Base-by-base conservation (phyloP, 1,284 basidiomycete species). In the Tremellales sp. region DNA sequence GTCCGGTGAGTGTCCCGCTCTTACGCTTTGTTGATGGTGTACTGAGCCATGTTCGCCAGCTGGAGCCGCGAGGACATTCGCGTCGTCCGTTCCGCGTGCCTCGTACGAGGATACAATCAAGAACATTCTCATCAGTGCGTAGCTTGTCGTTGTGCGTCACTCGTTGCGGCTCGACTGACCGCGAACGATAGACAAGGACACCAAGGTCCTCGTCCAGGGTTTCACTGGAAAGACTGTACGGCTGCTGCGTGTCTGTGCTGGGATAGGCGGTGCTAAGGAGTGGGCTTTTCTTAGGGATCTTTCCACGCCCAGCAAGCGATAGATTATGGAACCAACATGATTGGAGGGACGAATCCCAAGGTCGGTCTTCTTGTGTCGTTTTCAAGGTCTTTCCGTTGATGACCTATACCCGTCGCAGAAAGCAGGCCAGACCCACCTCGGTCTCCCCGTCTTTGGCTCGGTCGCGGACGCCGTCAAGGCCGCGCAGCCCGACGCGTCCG, bases 231-330 rank as follows among this genome's bases (percentile, higher is more conserved):
- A 97, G 84, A 98, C 94, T 53, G 92, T 89, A 58, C 16, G 18
- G 18, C 9, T 10, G 19, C 33, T 28, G 12, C 19, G 32, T 45
- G n/a, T 13, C 25, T 32, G 21, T 34, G 12, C 22, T 21, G 28
- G 25, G 25, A 16, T 16, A 18, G 21, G 21, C 24, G 12, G 40
- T 55, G 16, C n/a, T n/a, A n/a, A n/a, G n/a, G n/a, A n/a, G n/a
- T 36, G 18, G 22, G 22, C 10, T 33, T 18, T 28, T 36, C 21
- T 18, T 45, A 97, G 92, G 94, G 85, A 62, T 97, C 94, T 61
- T 99, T 98, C 82, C 95, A 99, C 79, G 84, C 84, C 57, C 86
- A 82, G 70, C 92, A 97, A 75, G 92, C 95, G 40, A 76, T 98
- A 56, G 88, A 83, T 42, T 98, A 91, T 71, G 72, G 71, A 47